Conservation (phyloP, 345 rosid species). For the Mallotus nudiflorus region DNA sequence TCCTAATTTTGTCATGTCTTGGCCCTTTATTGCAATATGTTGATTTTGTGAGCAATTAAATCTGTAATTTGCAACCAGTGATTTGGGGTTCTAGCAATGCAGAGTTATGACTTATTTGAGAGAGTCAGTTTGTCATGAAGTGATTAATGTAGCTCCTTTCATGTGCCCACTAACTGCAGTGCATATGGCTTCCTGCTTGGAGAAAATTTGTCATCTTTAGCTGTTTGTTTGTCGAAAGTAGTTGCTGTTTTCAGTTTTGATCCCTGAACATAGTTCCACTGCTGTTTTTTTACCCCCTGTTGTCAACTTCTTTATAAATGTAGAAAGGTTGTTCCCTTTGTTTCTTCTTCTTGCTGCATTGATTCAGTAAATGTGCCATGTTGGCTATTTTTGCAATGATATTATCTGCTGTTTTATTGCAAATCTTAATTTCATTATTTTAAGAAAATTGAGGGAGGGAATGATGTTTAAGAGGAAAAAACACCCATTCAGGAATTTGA, state of each 20-base stretch:
- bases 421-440: not conserved
- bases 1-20: not conserved
- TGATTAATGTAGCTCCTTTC: not conserved
- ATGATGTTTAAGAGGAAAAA: too few species aligned
- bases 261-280: not conserved
- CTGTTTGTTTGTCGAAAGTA: too few species aligned
- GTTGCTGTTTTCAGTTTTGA: not conserved
- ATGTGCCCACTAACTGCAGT: not conserved
- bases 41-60: not conserved
- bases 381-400: not conserved
- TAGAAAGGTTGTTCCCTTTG: not conserved
- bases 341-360: not conserved
- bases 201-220: too few species aligned
- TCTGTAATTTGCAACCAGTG: not conserved
- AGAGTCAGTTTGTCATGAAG: not conserved
- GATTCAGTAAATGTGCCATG: not conserved
- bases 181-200: not conserved
- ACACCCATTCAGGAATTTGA: not conserved
- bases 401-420: not conserved
- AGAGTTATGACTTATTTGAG: not conserved
- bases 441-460: conserved; percentile 3
- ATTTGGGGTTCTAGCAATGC: not conserved
- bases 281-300: not conserved
- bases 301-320: not conserved
- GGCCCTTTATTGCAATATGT: not conserved